Base-by-base conservation (phyloP, 78 protist genomes). In the Polysphondylium violaceum region DNA sequence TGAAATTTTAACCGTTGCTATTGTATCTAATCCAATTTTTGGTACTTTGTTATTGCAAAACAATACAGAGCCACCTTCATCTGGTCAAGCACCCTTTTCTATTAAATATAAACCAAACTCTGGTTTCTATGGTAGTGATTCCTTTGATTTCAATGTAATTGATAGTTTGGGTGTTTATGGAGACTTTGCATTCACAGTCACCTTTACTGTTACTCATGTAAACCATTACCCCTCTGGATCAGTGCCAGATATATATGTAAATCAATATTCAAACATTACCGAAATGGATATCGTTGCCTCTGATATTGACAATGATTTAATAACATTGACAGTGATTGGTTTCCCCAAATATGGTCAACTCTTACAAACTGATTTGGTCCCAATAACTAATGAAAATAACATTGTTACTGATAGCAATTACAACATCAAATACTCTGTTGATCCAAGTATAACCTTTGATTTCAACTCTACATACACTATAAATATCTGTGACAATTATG, bases 201-300 rank as follows among this genome's bases (percentile, higher is more conserved):
- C 17, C 0, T 9, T 78, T 3, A 64, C 36, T 33, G 88, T 78
- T 1, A 36, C 11, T 6, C 74, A 33, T n/a, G 72, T 78, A 40
- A 78, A 78, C 23, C 88, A 78, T 36, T n/a, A n/a, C 8, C 88
- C 74, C 61, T 5, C 65, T 17, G 27, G 61, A 16, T 11, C 61
- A 35, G 36, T 21, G 1, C 19, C 63, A 19, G 17, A 36, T 35
- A 12, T 47, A 47, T 47, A 8, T 47, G 11, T 47, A 11, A 8
- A 47, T 47, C 53, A 47, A 47, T 14, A 14, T 47, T 11, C 53
- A 47, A 47, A 14, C 53, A 47, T 14, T 8, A 47, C 11, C 53
- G 23, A 47, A 47, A 47, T 47, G 11, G 11, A 47, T 11, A 47
- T 11, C 11, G 11, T 47, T 47, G 53, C 53, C 8, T 14, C 8